Percentiles rank a stretch among this genome's conserved stretches.
Evolutionary conservation across 345 rosid species (phyloP).

Genomic region (Adansonia digitata): DNA sequence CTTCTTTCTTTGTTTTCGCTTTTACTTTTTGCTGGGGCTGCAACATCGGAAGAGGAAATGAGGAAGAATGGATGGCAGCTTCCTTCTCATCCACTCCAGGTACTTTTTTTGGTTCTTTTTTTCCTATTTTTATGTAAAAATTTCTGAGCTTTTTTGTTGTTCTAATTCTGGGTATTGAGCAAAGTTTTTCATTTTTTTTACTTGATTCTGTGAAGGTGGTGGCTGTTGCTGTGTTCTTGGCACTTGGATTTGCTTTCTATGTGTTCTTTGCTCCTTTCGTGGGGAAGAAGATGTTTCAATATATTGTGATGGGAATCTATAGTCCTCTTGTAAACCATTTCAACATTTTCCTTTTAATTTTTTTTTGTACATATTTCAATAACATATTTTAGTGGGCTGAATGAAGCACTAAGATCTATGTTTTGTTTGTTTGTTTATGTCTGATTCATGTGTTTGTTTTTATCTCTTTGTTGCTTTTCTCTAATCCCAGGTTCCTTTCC

Average conservation of each 20-base stretch:
- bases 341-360: neutral
- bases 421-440: constrained; percentile 19
- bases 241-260: constrained; percentile 94
- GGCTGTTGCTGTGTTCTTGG: constrained; percentile 97
- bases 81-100: constrained; percentile 99
- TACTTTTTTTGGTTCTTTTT: constrained; percentile 5
- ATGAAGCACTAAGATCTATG: constrained; percentile 41
- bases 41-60: constrained; percentile 52
- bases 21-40: constrained; percentile 22
- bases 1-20: constrained; percentile 20
- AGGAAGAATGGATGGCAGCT: constrained; percentile 99
- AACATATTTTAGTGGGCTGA: constrained; percentile 1
- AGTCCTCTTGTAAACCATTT: constrained; percentile 77
- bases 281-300: constrained; percentile 74
- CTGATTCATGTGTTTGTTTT: constrained; percentile 16
- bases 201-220: constrained; percentile 67
- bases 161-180: constrained; percentile 22
- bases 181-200: constrained; percentile 5
- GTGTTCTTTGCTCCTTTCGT: constrained; percentile 99
- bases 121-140: neutral
- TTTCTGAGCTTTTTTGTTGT: neutral
- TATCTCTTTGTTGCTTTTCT: constrained; percentile 6
- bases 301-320: constrained; percentile 80
- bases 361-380: neutral
- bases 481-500: constrained; percentile 15